Evolutionary conservation across 257 asterid genomes (phyloP).

Genomic region (Paulownia fortunei): DNA sequence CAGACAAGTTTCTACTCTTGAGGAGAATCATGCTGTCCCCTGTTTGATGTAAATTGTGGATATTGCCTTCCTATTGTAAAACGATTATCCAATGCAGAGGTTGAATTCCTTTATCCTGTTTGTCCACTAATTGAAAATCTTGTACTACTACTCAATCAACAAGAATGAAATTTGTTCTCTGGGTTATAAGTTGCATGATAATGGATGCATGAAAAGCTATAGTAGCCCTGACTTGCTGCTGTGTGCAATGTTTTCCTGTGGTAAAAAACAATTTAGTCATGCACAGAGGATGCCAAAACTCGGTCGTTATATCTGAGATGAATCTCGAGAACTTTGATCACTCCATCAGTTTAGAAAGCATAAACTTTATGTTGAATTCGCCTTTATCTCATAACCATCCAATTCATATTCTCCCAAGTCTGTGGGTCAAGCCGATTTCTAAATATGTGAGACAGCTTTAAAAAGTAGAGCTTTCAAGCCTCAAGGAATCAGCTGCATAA

Average conservation of each 20-base stretch:
- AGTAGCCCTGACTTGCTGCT: neutral
- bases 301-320: neutral
- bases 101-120: conserved; percentile 24
- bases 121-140: conserved; percentile 18
- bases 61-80: conserved; percentile 22
- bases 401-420: conserved; percentile 19
- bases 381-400: conserved; percentile 39
- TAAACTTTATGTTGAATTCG: conserved; percentile 7
- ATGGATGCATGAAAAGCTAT: neutral
- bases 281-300: neutral
- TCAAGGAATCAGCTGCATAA: conserved; percentile 45
- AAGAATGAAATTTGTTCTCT: neutral
- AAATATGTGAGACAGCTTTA: conserved; percentile 41
- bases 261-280: neutral
- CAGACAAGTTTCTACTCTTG: conserved; percentile 24
- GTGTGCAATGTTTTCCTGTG: neutral
- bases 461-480: conserved; percentile 38
- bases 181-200: conserved; percentile 3
- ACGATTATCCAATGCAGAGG: conserved; percentile 24
- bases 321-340: conserved; percentile 21
- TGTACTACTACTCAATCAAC: conserved; percentile 26
- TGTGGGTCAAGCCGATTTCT: conserved; percentile 43
- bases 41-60: conserved; percentile 31
- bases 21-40: conserved; percentile 14
- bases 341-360: conserved; percentile 19